Percentiles rank a stretch among this genome's conserved stretches.
phyloP scores from a whole-genome alignment of 148 eudicot species.

The Vaccinium macrocarpon region DNA sequence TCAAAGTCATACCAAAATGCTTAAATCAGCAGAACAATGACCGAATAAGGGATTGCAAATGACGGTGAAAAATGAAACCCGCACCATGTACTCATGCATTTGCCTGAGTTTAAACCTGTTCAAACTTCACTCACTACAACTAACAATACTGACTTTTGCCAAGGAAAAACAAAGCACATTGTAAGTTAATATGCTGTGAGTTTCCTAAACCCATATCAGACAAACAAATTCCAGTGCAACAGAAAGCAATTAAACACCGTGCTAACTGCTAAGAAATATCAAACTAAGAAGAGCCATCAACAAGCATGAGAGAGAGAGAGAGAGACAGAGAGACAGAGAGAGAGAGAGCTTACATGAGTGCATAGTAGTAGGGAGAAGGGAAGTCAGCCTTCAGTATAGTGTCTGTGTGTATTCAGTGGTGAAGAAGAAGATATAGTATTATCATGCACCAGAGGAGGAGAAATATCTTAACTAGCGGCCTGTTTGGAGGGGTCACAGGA shows the following conservation, averaged over 20 bases:
- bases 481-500: too few species aligned
- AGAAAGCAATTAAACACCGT: background rate
- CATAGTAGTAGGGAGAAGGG: background rate
- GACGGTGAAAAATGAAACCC: too few species aligned
- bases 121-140: too few species aligned
- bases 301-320: slow-evolving; percentile 1
- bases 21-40: too few species aligned
- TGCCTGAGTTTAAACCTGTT: too few species aligned
- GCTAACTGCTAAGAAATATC: background rate
- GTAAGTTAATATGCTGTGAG: too few species aligned
- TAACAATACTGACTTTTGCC: too few species aligned
- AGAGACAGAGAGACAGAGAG: background rate
- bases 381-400: background rate
- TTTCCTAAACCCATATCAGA: background rate
- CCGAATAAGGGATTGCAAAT: too few species aligned
- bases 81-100: too few species aligned
- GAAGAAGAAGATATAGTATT: background rate
- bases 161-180: too few species aligned
- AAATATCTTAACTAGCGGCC: too few species aligned
- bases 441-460: background rate
- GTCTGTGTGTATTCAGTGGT: background rate
- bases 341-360: background rate
- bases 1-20: too few species aligned
- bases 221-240: background rate
- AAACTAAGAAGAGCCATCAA: background rate